A percentile compares a stretch with the other conserved stretches of the same genome.
Conservation (phyloP, 495 filamentous ascomycete species). For the Tuber borchii region DNA sequence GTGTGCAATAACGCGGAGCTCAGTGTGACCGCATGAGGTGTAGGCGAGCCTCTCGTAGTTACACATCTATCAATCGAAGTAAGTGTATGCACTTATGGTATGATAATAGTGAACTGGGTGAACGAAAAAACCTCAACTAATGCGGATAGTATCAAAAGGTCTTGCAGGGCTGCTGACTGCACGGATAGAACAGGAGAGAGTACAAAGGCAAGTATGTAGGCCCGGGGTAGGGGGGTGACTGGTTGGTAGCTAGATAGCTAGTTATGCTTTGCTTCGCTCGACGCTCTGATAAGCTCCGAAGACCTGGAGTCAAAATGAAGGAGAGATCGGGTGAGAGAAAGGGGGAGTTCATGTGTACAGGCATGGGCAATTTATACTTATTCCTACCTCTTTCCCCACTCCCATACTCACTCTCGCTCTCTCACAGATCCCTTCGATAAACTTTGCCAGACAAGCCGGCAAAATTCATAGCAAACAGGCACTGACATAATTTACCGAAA, state of each 20-base stretch:
- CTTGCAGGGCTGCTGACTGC: background rate
- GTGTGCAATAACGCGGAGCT: slow-evolving; percentile 53
- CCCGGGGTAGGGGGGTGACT: background rate
- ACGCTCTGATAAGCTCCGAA: background rate
- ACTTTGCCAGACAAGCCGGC: background rate
- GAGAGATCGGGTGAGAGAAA: background rate
- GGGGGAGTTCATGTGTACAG: background rate
- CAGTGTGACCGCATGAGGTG: slow-evolving; percentile 51
- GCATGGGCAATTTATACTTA: slow-evolving; percentile 1
- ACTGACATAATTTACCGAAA: background rate
- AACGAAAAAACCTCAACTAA: background rate
- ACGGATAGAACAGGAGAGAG: background rate
- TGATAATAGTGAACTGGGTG: background rate
- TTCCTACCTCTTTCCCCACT: background rate
- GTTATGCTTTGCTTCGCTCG: background rate
- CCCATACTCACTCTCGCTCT: background rate
- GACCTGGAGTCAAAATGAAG: background rate
- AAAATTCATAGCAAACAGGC: background rate
- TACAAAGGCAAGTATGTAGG: background rate
- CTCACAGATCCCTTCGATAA: background rate
- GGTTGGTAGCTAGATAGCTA: too few species aligned
- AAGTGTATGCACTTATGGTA: background rate
- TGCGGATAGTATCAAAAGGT: background rate
- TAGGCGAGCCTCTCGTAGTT: slow-evolving; percentile 61
- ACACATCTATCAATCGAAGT: slow-evolving; percentile 49